Evolutionary conservation across 1,139 yeast genomes (phyloP).

Genomic region (Kodamaea suecica): DNA sequence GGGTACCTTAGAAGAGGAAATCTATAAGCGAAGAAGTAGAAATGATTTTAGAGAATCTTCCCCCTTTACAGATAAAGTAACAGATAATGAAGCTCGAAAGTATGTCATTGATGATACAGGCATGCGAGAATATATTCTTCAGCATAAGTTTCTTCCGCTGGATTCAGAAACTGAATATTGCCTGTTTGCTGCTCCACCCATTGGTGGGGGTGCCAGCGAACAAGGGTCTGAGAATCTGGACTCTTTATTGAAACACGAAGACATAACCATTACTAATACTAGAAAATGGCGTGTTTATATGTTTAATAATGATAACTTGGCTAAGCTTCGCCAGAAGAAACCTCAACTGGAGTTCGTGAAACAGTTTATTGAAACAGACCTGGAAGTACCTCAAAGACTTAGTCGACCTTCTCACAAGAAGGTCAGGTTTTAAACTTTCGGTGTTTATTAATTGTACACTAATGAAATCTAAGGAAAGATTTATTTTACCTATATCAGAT

Average conservation of each 20-base stretch:
- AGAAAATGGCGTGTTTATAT: constrained; percentile 44
- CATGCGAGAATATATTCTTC: constrained; percentile 54
- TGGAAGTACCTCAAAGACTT: background rate
- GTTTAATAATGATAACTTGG: constrained; percentile 43
- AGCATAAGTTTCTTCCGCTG: constrained; percentile 44
- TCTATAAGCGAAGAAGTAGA: constrained; percentile 40
- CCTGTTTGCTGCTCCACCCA: constrained; percentile 25
- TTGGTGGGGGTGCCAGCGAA: constrained; percentile 6
- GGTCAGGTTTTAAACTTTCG: constrained; percentile 6
- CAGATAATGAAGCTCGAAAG: constrained; percentile 12
- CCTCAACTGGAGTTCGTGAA: constrained; percentile 19
- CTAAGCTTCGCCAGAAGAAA: constrained; percentile 26
- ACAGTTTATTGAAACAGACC: constrained; percentile 10
- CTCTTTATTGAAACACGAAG: constrained; percentile 25
- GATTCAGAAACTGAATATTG: constrained; percentile 29
- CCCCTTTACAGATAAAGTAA: constrained; percentile 3
- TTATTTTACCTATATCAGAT: too few species aligned
- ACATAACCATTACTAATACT: constrained; percentile 6
- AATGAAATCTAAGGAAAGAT: too few species aligned
- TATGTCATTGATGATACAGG: constrained; percentile 54
- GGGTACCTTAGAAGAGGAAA: constrained; percentile 65
- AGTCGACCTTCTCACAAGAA: constrained; percentile 5
- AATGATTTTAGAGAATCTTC: constrained; percentile 11
- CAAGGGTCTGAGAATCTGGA: constrained; percentile 9
- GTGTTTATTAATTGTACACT: background rate